Evolutionary conservation across 306 rosid species (phyloP).

Genomic region (Glycyrrhiza uralensis): DNA sequence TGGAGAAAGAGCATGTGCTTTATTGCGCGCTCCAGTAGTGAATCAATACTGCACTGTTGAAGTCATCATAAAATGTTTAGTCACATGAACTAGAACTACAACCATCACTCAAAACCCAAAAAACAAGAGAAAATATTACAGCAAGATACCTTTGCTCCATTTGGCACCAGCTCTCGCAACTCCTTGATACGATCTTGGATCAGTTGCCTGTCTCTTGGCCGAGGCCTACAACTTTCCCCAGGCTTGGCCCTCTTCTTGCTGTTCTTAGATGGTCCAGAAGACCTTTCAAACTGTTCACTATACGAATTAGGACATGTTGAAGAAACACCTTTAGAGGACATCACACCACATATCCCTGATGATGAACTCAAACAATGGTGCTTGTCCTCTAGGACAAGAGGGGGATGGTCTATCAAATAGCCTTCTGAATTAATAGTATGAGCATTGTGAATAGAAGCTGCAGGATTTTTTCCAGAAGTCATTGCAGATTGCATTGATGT

Average conservation of each 20-base stretch:
- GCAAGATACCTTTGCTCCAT: constrained; percentile 78
- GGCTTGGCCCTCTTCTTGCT: constrained; percentile 87
- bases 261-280: constrained; percentile 72
- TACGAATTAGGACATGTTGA: constrained; percentile 67
- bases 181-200: constrained; percentile 98
- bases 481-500: constrained; percentile 65
- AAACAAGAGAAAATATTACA: background rate
- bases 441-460: constrained; percentile 56
- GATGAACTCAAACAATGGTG: constrained; percentile 71
- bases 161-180: constrained; percentile 88
- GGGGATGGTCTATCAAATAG: constrained; percentile 54
- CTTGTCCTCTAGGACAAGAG: constrained; percentile 57
- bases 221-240: constrained; percentile 89
- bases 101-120: constrained; percentile 4
- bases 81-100: constrained; percentile 24
- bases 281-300: constrained; percentile 71
- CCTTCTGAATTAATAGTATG: constrained; percentile 49
- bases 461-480: constrained; percentile 54
- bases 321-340: constrained; percentile 75
- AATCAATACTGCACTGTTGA: constrained; percentile 95
- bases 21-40: constrained; percentile 85
- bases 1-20: constrained; percentile 97
- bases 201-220: constrained; percentile 98
- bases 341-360: constrained; percentile 54
- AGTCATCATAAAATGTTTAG: constrained; percentile 34